These are phyloP conservation scores for Lodderomyces beijingensis DNA, from an alignment of 1,139 yeast species.

Conservation along the genomic window DNA sequence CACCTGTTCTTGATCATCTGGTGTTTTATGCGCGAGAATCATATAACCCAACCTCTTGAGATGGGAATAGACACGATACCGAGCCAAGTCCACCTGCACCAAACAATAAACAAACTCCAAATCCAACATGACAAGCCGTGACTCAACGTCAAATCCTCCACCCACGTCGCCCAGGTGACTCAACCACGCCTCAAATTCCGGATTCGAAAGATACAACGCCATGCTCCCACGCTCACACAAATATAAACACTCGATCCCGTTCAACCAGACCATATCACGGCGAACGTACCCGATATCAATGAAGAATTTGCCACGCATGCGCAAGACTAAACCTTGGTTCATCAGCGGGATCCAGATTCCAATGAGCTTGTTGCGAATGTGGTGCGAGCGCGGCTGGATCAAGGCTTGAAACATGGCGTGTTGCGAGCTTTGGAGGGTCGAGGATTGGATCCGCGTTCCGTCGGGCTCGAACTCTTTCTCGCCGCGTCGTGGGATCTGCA, in stretches of 20 bases:
- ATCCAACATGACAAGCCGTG: slow-evolving; percentile 41
- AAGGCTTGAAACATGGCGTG: slow-evolving; percentile 73
- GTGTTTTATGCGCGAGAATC: slow-evolving; percentile 28
- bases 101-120: slow-evolving; percentile 64
- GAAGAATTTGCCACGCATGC: slow-evolving; percentile 70
- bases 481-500: slow-evolving; percentile 59
- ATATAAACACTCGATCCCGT: slow-evolving; percentile 68
- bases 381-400: slow-evolving; percentile 54
- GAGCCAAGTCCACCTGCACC: slow-evolving; percentile 43
- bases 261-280: slow-evolving; percentile 37
- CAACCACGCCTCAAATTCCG: slow-evolving; percentile 16
- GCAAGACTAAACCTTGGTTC: slow-evolving; percentile 44
- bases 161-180: too few species aligned
- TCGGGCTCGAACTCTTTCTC: slow-evolving; percentile 88
- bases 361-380: slow-evolving; percentile 42
- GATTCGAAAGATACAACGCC: slow-evolving; percentile 42
- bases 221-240: slow-evolving; percentile 81
- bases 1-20: slow-evolving; percentile 4
- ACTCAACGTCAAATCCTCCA: slow-evolving; percentile 16
- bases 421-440: slow-evolving; percentile 51
- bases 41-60: slow-evolving; percentile 79
- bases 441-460: slow-evolving; percentile 59
- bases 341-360: slow-evolving; percentile 44
- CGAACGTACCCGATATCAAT: slow-evolving; percentile 59
- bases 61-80: slow-evolving; percentile 67